Evolutionary conservation across 1,284 basidiomycete genomes (phyloP), one percentile per base, ranked within the genome.

Genomic region (Irpex sp.): DNA sequence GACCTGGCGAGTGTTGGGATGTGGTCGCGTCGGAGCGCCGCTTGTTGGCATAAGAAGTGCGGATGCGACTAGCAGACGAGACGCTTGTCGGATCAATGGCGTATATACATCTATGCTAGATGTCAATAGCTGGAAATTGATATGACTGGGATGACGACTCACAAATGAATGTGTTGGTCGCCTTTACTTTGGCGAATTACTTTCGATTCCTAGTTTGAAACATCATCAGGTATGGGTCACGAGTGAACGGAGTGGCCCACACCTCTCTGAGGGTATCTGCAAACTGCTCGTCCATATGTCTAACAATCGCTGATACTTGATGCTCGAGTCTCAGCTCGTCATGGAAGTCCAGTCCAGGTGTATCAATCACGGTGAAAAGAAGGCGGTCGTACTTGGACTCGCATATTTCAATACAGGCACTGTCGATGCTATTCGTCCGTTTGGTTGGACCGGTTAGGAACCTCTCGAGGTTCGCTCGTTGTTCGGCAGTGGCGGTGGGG

Each of bases 151-250:
- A 67, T 13, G 57, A 64, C 31, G 52, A 75, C 89, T 75, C 72
- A 93, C 90, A 94, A 75, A 76, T 94, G 89, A 70, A 94, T 86
- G 71, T 93, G 90, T 71, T 92, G 87, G 75, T 94, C 92, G 62
- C 89, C 92, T 76, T 89, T 92, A 77, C 85, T 92, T 72, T 91
- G 86, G 67, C 92, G 84, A 59, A 93, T 78, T 52, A 93, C 90
- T 81, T 93, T 93, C 64, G 88, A 89, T 81, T 93, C 91, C 92
- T 93, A 64, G 7, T 65, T 59, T 15, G 65, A 51, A 58, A 57
- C 9, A 62, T 36, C 36, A 38, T 8, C 26, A 19, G 15, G 31
- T 26, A 7, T 11, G 26, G 4, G 4, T 37, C 21, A 11, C 4
- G 11, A 54, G 34, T 31, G 17, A 4, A 2, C 2, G 5, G 36